These are phyloP conservation scores for Aspergillus transmontanensis DNA, from an alignment of 2,329 filamentous ascomycete genomes.

Conservation along the genomic window DNA sequence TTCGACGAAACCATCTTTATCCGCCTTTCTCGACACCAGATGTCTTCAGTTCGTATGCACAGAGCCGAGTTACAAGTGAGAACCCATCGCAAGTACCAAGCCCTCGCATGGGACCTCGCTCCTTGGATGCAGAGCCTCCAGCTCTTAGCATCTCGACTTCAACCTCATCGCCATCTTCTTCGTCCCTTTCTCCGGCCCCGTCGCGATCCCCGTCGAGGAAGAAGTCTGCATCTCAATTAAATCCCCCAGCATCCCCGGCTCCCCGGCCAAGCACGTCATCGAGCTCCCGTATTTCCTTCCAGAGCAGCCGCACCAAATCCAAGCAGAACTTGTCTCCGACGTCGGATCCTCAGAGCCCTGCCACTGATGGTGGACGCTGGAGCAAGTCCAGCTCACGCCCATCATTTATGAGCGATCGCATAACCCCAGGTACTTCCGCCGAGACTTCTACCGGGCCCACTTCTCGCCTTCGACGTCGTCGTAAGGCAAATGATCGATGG, in stretches of 20 bases:
- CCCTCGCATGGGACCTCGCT: slow-evolving; percentile 44
- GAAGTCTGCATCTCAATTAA: slow-evolving; percentile 20
- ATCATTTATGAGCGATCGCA: slow-evolving; percentile 27
- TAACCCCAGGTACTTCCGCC: slow-evolving; percentile 27
- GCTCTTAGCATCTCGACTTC: slow-evolving; percentile 34
- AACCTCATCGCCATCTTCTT: slow-evolving; percentile 38
- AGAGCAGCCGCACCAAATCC: slow-evolving; percentile 33
- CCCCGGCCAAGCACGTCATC: slow-evolving; percentile 30
- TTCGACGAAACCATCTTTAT: slow-evolving; percentile 79
- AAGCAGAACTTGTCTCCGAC: slow-evolving; percentile 27
- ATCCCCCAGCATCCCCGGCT: slow-evolving; percentile 19
- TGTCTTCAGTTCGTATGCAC: slow-evolving; percentile 73
- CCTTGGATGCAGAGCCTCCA: slow-evolving; percentile 31
- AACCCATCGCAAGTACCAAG: slow-evolving; percentile 44
- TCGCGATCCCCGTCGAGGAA: slow-evolving; percentile 18
- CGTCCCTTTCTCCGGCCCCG: slow-evolving; percentile 29
- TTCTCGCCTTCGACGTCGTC: slow-evolving; percentile 58
- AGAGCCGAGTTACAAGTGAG: slow-evolving; percentile 62
- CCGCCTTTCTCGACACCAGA: slow-evolving; percentile 81
- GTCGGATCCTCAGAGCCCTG: slow-evolving; percentile 29
- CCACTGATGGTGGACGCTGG: slow-evolving; percentile 27
- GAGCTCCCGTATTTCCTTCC: slow-evolving; percentile 37
- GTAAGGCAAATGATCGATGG: slow-evolving; percentile 74
- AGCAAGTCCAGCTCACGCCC: slow-evolving; percentile 29
- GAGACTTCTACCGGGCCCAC: slow-evolving; percentile 25